phyloP scores from a whole-genome alignment of 2,329 filamentous ascomycete species.

The Pyrenophora tritici-repentis region DNA sequence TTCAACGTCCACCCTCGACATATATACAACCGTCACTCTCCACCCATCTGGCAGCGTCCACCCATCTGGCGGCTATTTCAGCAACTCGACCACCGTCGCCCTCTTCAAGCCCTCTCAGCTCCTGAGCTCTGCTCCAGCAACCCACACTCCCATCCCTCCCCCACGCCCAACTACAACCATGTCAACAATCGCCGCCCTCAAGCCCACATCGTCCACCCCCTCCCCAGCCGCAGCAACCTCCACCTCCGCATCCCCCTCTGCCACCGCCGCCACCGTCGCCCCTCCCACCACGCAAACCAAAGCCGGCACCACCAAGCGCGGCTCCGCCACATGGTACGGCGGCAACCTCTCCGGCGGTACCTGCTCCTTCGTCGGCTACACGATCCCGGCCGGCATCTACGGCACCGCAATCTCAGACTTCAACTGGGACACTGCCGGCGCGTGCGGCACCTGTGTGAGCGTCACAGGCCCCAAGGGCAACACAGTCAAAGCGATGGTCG shows the following conservation, averaged over 20 bases:
- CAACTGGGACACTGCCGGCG: constrained; percentile 60
- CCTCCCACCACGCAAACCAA: background rate
- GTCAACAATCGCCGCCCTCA: background rate
- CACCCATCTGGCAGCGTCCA: constrained; percentile 13
- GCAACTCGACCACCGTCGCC: constrained; percentile 18
- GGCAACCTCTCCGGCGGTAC: constrained; percentile 60
- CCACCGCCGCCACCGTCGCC: background rate
- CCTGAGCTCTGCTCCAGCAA: background rate
- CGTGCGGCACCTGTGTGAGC: constrained; percentile 66
- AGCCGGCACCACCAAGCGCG: constrained; percentile 19
- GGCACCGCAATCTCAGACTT: constrained; percentile 66
- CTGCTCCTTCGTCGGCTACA: constrained; percentile 68
- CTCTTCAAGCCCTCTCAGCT: background rate
- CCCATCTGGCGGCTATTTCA: constrained; percentile 11
- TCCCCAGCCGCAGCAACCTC: constrained; percentile 7
- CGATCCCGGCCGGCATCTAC: constrained; percentile 61
- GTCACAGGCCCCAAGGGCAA: constrained; percentile 64
- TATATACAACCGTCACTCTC: constrained; percentile 25
- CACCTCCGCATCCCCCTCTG: background rate
- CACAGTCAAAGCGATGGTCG: constrained; percentile 67
- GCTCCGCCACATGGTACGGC: constrained; percentile 46
- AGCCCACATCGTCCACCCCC: background rate
- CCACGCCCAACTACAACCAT: background rate
- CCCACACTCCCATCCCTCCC: background rate
- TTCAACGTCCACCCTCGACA: constrained; percentile 19